A percentile compares a stretch with the other conserved stretches of the same genome.
phyloP scores from a whole-genome alignment of 2,329 filamentous ascomycete genomes.

The Geosmithia putterillii region DNA sequence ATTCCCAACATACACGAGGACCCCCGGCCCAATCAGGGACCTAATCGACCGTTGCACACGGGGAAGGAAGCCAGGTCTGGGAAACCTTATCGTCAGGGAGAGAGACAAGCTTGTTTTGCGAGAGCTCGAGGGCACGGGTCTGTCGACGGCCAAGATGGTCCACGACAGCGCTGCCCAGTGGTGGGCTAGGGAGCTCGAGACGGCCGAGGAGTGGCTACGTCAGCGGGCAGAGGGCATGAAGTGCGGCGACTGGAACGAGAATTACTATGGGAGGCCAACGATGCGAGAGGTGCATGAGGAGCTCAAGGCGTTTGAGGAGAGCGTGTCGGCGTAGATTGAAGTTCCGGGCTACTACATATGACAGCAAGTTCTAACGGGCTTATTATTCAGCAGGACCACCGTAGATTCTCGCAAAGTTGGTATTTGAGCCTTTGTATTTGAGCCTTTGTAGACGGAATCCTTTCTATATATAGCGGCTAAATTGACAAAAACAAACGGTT shows the following conservation, averaged over 20 bases:
- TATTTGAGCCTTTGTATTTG: too few relatives aligned
- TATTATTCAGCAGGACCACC: too few relatives aligned
- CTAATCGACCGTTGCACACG: slow-evolving; percentile 41
- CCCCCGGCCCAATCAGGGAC: slow-evolving; percentile 28
- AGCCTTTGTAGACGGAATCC: too few relatives aligned
- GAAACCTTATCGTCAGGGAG: slow-evolving; percentile 28
- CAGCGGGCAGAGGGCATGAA: slow-evolving; percentile 23
- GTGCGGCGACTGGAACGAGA: slow-evolving; percentile 33
- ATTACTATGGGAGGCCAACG: slow-evolving; percentile 35
- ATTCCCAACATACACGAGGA: slow-evolving; percentile 39
- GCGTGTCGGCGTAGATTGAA: background rate
- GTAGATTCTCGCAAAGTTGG: too few relatives aligned
- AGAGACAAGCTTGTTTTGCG: slow-evolving; percentile 33
- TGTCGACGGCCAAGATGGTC: slow-evolving; percentile 20
- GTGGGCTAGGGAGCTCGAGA: slow-evolving; percentile 35
- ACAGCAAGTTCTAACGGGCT: too few relatives aligned
- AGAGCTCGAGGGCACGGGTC: slow-evolving; percentile 14
- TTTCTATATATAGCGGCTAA: too few relatives aligned
- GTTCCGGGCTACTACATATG: too few relatives aligned
- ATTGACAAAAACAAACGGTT: too few relatives aligned
- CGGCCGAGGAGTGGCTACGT: slow-evolving; percentile 33
- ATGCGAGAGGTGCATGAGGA: slow-evolving; percentile 27
- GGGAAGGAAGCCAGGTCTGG: slow-evolving; percentile 31
- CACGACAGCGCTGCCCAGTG: slow-evolving; percentile 27
- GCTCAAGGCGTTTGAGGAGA: slow-evolving; percentile 11